Conservation (phyloP, 2,329 filamentous ascomycete species). For the Penicillium sp. region DNA sequence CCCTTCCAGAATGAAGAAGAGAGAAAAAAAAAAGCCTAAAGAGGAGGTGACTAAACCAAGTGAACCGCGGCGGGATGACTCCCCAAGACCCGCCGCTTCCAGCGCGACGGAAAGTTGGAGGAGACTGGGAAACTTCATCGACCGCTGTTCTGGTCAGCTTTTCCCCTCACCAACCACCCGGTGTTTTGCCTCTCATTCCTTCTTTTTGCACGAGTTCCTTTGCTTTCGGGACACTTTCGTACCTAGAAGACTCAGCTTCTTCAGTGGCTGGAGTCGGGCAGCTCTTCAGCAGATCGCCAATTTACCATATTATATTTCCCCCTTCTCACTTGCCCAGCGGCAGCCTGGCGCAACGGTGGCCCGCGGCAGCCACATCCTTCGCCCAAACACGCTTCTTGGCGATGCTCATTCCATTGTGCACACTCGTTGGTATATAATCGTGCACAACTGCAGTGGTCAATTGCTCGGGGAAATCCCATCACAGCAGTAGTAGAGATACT, state of each 20-base stretch:
- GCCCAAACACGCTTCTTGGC: slow-evolving; percentile 13
- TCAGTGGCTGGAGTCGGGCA: background rate
- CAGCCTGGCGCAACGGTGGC: slow-evolving; percentile 1
- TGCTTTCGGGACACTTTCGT: background rate
- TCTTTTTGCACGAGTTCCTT: background rate
- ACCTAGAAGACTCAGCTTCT: background rate
- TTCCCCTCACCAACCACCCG: background rate
- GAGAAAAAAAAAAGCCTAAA: background rate
- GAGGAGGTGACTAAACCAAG: background rate
- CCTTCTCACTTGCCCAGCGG: background rate
- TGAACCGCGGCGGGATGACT: background rate
- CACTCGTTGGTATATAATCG: slow-evolving; percentile 15
- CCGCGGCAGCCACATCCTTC: slow-evolving; percentile 6
- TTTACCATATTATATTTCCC: background rate
- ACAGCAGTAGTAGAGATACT: too few species aligned
- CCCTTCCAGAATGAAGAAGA: background rate
- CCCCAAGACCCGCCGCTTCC: background rate
- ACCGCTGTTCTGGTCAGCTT: background rate
- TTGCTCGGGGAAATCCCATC: background rate
- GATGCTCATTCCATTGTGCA: slow-evolving; percentile 23
- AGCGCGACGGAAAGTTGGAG: background rate
- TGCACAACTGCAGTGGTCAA: slow-evolving; percentile 12
- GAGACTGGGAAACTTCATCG: background rate
- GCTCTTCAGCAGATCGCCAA: background rate
- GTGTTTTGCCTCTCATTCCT: background rate